Evolutionary conservation across 805 yeast genomes (phyloP), one percentile per base, ranked within the genome.

Genomic region (Kluyveromyces siamensis): DNA sequence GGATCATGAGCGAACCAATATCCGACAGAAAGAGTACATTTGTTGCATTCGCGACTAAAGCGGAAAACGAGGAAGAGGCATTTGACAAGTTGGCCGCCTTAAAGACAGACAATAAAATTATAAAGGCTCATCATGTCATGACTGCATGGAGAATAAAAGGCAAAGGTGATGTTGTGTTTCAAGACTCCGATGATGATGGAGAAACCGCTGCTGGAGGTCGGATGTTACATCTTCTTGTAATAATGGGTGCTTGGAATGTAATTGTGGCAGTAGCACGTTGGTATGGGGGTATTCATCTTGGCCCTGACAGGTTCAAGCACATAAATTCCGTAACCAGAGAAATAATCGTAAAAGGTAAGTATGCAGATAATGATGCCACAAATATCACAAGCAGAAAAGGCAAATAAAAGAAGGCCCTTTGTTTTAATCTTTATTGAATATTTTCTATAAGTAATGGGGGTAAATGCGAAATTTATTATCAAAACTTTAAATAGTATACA

Each of bases 121-220:
- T 80, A 8, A 74, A 76, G 52, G 83, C 96, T 0, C 63, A 76
- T 1, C 98, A 91, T 65, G 83, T 83, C 52, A 93, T 93, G 82
- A 77, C 81, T 14, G 93, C 96, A 0, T 90, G 91, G 84, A 71
- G 98, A 53, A 83, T 93, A 2, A 72, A 73, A 48, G 64, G 61
- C 0, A 68, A 60, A 1, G 47, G 55, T 16, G 71, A 72, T 17
- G 76, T 80, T 0, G 72, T 75, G 37, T 76, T 73, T 44, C 93
- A 87, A 57, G 97, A 93, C 57, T 89, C 87, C 57, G 97, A 93
- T 60, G 98, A 93, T 63, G 99, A 91, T 61, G 99, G 99, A 2
- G 99, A 93, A 61, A 76, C 95, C 0, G 98, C 98, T 0, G 96
- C 98, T 1, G 99, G 99, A 9, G 80, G 90, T 6, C 71, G 96